Conservation (phyloP, 2,329 filamentous ascomycete genomes). For the Dendryphion nanum region DNA sequence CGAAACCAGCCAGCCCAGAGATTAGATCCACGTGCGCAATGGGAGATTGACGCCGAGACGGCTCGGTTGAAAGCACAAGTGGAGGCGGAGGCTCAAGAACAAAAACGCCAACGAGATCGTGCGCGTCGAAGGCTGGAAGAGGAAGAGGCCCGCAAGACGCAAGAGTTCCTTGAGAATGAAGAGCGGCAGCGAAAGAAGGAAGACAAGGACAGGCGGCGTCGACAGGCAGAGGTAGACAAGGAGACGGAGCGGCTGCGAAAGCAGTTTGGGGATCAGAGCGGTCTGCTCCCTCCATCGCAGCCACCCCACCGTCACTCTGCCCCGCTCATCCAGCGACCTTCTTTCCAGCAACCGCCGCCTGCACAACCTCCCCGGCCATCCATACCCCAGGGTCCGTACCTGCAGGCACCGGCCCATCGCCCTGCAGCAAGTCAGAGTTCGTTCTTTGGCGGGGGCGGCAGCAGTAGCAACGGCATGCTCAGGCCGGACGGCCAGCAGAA, state of each 20-base stretch:
- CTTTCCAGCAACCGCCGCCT: constrained; percentile 13
- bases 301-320: constrained; percentile 10
- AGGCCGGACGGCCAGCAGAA: constrained; percentile 26
- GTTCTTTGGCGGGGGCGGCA: constrained; percentile 33
- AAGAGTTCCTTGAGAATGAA: constrained; percentile 34
- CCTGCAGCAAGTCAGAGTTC: constrained; percentile 32
- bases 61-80: constrained; percentile 46
- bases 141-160: constrained; percentile 46
- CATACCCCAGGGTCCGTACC: constrained; percentile 24
- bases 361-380: constrained; percentile 4
- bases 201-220: constrained; percentile 59
- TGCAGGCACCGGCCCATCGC: constrained; percentile 26
- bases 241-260: constrained; percentile 74
- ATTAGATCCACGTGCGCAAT: constrained; percentile 52
- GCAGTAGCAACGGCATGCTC: constrained; percentile 27
- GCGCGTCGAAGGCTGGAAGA: constrained; percentile 61
- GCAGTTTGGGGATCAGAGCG: constrained; percentile 58
- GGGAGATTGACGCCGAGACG: constrained; percentile 53
- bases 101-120: constrained; percentile 44
- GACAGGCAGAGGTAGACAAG: constrained; percentile 58
- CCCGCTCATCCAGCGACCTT: constrained; percentile 8
- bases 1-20: constrained; percentile 19
- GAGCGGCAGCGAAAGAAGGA: constrained; percentile 62
- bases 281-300: constrained; percentile 22
- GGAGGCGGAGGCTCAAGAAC: constrained; percentile 44